phyloP scores from a whole-genome alignment of 148 eudicot species.

The Selenicereus undatus region DNA sequence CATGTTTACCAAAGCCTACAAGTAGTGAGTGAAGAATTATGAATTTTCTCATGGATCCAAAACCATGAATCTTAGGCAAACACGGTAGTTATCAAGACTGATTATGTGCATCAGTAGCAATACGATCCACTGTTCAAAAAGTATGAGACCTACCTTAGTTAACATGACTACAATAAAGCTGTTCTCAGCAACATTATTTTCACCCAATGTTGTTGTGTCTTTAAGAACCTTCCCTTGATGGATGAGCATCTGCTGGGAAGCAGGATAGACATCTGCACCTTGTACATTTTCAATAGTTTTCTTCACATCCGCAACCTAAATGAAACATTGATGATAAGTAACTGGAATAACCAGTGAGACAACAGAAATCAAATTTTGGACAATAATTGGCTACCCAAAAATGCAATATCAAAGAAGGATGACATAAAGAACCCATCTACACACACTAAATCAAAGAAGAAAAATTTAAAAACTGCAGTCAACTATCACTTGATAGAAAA shows the following conservation, averaged over 20 bases:
- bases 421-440: neutral
- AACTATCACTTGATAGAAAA: neutral
- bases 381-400: neutral
- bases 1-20: neutral
- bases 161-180: constrained; percentile 71
- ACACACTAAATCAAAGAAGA: neutral
- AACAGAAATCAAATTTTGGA: neutral
- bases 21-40: neutral
- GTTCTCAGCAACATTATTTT: constrained; percentile 60
- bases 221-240: constrained; percentile 81
- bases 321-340: constrained; percentile 10
- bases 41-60: neutral
- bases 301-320: constrained; percentile 72
- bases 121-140: neutral
- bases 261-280: constrained; percentile 66
- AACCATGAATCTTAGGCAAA: neutral
- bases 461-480: neutral
- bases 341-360: neutral
- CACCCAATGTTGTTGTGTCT: constrained; percentile 60
- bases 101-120: neutral
- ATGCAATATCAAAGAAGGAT: neutral
- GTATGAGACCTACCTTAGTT: constrained; percentile 39
- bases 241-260: constrained; percentile 64
- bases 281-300: constrained; percentile 52
- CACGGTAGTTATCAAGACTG: neutral